phyloP scores from a whole-genome alignment of 2,329 filamentous ascomycete species.

The Orbilia brochopaga region DNA sequence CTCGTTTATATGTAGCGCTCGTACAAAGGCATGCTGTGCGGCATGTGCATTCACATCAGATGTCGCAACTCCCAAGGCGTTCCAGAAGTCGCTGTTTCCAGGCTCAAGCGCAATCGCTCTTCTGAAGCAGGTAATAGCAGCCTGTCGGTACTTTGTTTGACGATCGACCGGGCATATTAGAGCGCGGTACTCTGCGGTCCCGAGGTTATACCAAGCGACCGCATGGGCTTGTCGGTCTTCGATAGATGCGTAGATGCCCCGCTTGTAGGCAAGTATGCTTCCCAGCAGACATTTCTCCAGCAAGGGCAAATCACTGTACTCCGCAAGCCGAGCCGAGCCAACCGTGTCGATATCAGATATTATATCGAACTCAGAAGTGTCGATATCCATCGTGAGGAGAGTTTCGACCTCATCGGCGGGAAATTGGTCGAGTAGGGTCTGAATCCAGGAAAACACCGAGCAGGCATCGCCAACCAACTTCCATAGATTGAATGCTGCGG shows the following conservation, averaged over 20 bases:
- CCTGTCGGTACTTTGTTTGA: conserved; percentile 72
- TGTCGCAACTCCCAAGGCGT: conserved; percentile 88
- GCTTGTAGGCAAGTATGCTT: conserved; percentile 83
- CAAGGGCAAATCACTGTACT: conserved; percentile 59
- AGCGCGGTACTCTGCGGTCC: conserved; percentile 87
- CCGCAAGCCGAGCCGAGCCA: conserved; percentile 57
- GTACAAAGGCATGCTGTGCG: conserved; percentile 88
- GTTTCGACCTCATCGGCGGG: conserved; percentile 66
- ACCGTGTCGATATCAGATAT: conserved; percentile 74
- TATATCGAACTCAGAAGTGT: conserved; percentile 66
- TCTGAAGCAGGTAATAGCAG: conserved; percentile 90
- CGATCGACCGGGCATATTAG: conserved; percentile 69
- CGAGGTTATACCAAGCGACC: conserved; percentile 95
- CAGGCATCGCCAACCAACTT: conserved; percentile 89
- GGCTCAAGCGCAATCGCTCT: conserved; percentile 92
- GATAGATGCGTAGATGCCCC: conserved; percentile 74
- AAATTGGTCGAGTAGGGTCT: conserved; percentile 69
- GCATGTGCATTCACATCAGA: conserved; percentile 84
- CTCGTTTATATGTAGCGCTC: conserved; percentile 92
- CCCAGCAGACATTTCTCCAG: conserved; percentile 70
- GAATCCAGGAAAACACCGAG: conserved; percentile 79
- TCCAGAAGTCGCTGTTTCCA: conserved; percentile 96
- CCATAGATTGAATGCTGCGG: conserved; percentile 90
- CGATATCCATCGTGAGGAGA: conserved; percentile 66
- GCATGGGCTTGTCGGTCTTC: conserved; percentile 85